Evolutionary conservation across 2,329 filamentous ascomycete genomes (phyloP), one percentile per base, ranked within the genome.

Genomic region (Rhytidhysteron rufulum): DNA sequence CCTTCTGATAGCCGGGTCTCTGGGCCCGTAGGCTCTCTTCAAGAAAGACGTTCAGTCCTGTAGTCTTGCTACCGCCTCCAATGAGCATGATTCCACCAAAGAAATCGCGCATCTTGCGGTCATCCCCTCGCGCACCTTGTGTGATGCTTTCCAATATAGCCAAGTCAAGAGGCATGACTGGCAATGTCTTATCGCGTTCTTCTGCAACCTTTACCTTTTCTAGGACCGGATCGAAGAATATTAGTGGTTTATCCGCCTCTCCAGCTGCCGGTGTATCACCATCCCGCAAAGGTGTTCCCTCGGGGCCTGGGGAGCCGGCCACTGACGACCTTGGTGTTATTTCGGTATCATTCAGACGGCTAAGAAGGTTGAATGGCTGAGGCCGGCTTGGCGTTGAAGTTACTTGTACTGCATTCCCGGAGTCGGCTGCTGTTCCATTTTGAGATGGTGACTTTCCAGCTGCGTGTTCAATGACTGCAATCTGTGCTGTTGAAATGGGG

Each of bases 61-160:
- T 82, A 4, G 58, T 65, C 48, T 66, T 66, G 34, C 57, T 60
- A 2, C 56, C 61, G 16, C 63, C 63, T 24, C 63, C 63, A 11
- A 66, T 60, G 8, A 67, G 51, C 57, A 67, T 66, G 39, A 67
- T 66, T 30, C 63, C 63, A 21, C 63, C 63, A 38, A 64, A 76
- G 57, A 95, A 86, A 60, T 98, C 93, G 39, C 88, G 85, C 48
- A 91, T 82, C 66, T 94, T 95, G 70, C 93, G 91, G 50, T 97
- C 89, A 60, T 97, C 91, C 41, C 85, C 85, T 47, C 85, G 85
- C 38, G 88, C 85, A 6, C 88, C 93, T 63, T 95, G 86, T 34
- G 86, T 79, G 57, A 97, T 95, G 35, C 84, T 90, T 13, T 86
- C 89, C 44, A 96, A 77, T 54, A 98, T 95, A 4, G 93, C 91